Base-by-base conservation (phyloP, 495 filamentous ascomycete genomes). In the Penicillium nucicola region DNA sequence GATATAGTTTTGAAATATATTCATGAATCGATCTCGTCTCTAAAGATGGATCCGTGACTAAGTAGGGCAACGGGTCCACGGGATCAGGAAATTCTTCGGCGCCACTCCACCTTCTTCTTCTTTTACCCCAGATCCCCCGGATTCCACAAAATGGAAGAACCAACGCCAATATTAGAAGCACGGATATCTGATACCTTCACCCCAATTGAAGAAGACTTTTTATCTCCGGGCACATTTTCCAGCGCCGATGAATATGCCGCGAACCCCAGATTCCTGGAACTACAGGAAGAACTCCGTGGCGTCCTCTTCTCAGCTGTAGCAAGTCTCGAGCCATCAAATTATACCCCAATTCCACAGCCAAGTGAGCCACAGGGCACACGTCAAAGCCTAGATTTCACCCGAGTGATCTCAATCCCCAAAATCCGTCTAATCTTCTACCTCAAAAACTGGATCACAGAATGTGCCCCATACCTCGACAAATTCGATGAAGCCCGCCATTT, bases 391-490 rank as follows among this genome's bases (percentile, higher is more conserved):
- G 61, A 64, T 20, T 64, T 64, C 14, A 64, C 61, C 1, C 50
- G 61, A 9, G 61, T 61, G 0, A 23, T 48, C 15, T 61, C 61
- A 18, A 59, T 64, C 8, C 61, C 61, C 1, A 64, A 64, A 50
- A 54, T 64, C 12, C 46, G 55, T 41, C 37, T 64, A 13, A 62
- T 64, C 15, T 55, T 53, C 15, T 64, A 64, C 32, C 52, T 64
- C 17, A 62, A 64, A 28, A 64, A 64, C 3, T 64, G 61, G 61
- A 64, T 64, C 9, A 64, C 55, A 0, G 61, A 64, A 38, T 64
- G 61, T n/a, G 61, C 61, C 0, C 61, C 61, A 6, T 64, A 64
- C 52, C 66, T 76, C 9, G 72, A 76, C 41, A 76, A 69, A 61
- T 74, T 76, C 33, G 72, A 76, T 45, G 59, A 63, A 36, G 38